Base-by-base conservation (phyloP, 2,329 filamentous ascomycete genomes). In the Claviceps digitariae region DNA sequence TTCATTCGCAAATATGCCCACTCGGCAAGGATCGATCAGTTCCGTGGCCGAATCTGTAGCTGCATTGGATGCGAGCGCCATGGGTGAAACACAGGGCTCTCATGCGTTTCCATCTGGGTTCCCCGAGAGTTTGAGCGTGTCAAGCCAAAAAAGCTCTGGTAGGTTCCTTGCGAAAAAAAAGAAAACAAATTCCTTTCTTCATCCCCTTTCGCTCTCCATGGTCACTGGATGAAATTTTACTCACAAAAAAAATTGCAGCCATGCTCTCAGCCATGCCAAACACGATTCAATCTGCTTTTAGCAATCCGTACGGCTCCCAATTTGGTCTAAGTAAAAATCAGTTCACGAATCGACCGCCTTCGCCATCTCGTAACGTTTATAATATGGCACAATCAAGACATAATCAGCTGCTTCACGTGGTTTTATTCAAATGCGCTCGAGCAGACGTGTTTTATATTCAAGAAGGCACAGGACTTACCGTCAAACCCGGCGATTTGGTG, bases 381-480 rank as follows among this genome's bases (percentile, higher is more conserved):
- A 75, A 74, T 50, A 75, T 83, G 64, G 71, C 74, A 34, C 82
- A 80, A 62, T 79, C 76, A 40, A 78, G 78, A 49, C 77, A 80
- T 60, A 84, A 81, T 58, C 85, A 89, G 65, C 75, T 84, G 8
- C 76, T 95, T 9, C 91, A 91, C 66, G 85, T 98, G 52, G 91
- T 98, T 17, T 82, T 91, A 7, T 98, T 98, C 79, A 98, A 98
- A 69, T 96, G 90, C 66, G 89, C 88, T 38, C 81, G 93, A 57
- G 90, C 91, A 40, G 93, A 97, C 64, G 88, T 97, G 10, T 98
- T 96, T 67, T 97, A 95, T 68, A 89, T 96, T 36, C 90, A 95
- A 67, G 90, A 96, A 66, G 90, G 91, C 56, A 97, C 90, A 6
- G 93, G 93, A 3, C 76, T 98, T 34, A 86, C 87, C 21, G 86